Percentiles rank a stretch among this genome's conserved stretches.
phyloP scores from a whole-genome alignment of 495 filamentous ascomycete species.

The Daldinia childiae region DNA sequence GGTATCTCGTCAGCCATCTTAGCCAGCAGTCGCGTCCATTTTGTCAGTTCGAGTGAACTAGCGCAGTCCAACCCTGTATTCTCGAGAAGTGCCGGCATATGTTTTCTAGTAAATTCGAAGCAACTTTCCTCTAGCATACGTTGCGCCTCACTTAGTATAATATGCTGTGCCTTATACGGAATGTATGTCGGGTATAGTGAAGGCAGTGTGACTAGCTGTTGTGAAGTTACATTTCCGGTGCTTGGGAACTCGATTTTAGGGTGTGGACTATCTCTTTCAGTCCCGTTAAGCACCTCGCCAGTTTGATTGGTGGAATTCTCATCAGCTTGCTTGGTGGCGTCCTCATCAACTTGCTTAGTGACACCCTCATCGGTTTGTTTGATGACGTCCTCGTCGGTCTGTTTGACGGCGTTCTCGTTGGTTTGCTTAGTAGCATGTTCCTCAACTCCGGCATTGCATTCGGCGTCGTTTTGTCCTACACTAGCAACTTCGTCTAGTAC shows the following conservation, averaged over 20 bases:
- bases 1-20: constrained; percentile 44
- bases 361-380: no score
- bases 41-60: constrained; percentile 53
- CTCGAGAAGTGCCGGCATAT: constrained; percentile 47
- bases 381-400: background rate
- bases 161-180: constrained; percentile 55
- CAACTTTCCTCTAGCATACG: constrained; percentile 54
- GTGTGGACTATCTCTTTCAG: background rate
- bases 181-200: constrained; percentile 53
- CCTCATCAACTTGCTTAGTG: background rate
- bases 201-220: constrained; percentile 15
- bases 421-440: background rate
- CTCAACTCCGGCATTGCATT: constrained; percentile 16
- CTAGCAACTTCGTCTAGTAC: constrained; percentile 43
- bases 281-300: constrained; percentile 1
- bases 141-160: constrained; percentile 50
- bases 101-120: constrained; percentile 50
- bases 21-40: constrained; percentile 47
- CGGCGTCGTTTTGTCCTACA: constrained; percentile 24
- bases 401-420: background rate
- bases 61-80: constrained; percentile 49
- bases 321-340: background rate
- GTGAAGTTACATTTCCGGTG: constrained; percentile 10
- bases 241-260: constrained; percentile 11
- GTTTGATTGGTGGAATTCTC: background rate